Conservation (phyloP, 495 filamentous ascomycete genomes). For the Diplogelasinospora grovesii region DNA sequence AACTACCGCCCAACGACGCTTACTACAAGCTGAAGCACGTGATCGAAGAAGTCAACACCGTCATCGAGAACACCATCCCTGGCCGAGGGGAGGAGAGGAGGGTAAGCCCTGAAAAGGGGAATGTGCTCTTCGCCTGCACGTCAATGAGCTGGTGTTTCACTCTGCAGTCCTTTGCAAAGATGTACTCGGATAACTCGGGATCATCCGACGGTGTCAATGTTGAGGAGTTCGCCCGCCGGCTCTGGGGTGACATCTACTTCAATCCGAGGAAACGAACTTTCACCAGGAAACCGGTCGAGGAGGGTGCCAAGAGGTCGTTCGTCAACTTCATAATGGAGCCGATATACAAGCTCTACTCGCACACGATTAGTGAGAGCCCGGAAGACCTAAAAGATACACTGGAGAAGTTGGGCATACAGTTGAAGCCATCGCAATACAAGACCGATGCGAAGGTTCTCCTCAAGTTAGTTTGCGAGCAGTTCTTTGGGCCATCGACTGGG, state of each 20-base stretch:
- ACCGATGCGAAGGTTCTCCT: constrained; percentile 83
- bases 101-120: constrained; percentile 92
- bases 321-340: constrained; percentile 94
- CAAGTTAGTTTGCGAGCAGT: constrained; percentile 85
- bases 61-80: constrained; percentile 82
- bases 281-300: constrained; percentile 77
- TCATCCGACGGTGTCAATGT: constrained; percentile 63
- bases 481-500: constrained; percentile 78
- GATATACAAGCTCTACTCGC: constrained; percentile 95
- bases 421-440: constrained; percentile 90
- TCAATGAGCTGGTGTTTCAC: constrained; percentile 97
- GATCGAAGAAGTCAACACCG: constrained; percentile 92
- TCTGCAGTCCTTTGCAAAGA: constrained; percentile 83
- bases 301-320: constrained; percentile 76
- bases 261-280: constrained; percentile 87
- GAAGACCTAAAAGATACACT: constrained; percentile 79
- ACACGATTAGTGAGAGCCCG: constrained; percentile 87
- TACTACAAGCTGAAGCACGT: constrained; percentile 99
- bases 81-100: constrained; percentile 74
- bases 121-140: constrained; percentile 89
- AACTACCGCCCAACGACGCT: constrained; percentile 88
- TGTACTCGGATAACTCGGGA: constrained; percentile 87
- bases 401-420: constrained; percentile 66
- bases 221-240: constrained; percentile 66
- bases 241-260: constrained; percentile 98